phyloP scores from a whole-genome alignment of 257 asterid species.

The Primulina huaijiensis region DNA sequence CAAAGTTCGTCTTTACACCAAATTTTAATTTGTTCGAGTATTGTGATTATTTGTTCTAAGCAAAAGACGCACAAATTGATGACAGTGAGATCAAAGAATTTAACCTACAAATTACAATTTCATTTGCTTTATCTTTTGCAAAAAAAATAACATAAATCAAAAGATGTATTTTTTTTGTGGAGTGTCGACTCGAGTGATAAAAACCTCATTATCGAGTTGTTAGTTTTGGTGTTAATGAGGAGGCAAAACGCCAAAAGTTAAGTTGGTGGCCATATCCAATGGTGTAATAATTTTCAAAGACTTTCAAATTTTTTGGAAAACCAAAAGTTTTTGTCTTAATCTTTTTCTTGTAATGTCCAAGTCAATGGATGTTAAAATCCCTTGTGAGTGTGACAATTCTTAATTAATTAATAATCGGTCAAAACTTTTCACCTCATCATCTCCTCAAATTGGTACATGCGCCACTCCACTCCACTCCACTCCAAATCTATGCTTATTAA shows the following conservation, averaged over 20 bases:
- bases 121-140: too few species aligned
- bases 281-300: slow-evolving; percentile 56
- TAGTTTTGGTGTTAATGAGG: slow-evolving; percentile 39
- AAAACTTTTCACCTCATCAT: slow-evolving; percentile 35
- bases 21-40: too few species aligned
- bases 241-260: slow-evolving; percentile 35
- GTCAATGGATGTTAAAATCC: slow-evolving; percentile 53
- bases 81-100: too few species aligned
- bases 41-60: too few species aligned
- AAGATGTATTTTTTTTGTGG: slow-evolving; percentile 4
- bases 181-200: slow-evolving; percentile 29
- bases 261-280: slow-evolving; percentile 24
- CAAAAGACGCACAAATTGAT: too few species aligned
- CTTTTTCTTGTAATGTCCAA: slow-evolving; percentile 31
- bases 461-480: slow-evolving; percentile 23
- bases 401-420: slow-evolving; percentile 23
- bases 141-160: neutral
- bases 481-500: neutral
- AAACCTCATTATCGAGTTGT: slow-evolving; percentile 39
- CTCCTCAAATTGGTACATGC: slow-evolving; percentile 27
- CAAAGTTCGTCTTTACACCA: neutral
- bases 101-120: too few species aligned
- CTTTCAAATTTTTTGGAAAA: slow-evolving; percentile 26
- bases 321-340: slow-evolving; percentile 26
- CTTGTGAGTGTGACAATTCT: neutral